Percentiles rank a stretch among this genome's conserved stretches.
phyloP scores from a whole-genome alignment of 2,329 filamentous ascomycete genomes.

The Pseudogymnoascus sp. region DNA sequence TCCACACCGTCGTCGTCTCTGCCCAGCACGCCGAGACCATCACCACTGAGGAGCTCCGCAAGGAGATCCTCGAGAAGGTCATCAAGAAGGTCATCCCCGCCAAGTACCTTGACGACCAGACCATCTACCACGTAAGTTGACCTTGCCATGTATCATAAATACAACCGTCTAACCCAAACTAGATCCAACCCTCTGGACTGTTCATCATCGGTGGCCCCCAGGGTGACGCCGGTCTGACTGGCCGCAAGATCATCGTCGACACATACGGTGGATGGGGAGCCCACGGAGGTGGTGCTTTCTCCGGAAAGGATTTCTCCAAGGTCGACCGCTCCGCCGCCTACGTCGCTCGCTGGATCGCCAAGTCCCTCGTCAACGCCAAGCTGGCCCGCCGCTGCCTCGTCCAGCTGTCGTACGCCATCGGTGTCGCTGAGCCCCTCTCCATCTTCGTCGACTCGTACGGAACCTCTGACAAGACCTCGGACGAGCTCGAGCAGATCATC shows the following conservation, averaged over 20 bases:
- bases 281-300: slow-evolving; percentile 99
- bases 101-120: slow-evolving; percentile 86
- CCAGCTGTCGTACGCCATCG: slow-evolving; percentile 98
- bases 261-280: slow-evolving; percentile 99
- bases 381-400: slow-evolving; percentile 89
- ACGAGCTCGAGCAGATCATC: slow-evolving; percentile 94
- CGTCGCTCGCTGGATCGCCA: slow-evolving; percentile 96
- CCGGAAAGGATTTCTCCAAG: slow-evolving; percentile 99
- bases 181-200: slow-evolving; percentile 92
- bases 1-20: slow-evolving; percentile 94
- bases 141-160: background rate
- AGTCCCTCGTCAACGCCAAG: slow-evolving; percentile 84
- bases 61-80: slow-evolving; percentile 96
- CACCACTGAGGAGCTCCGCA: slow-evolving; percentile 82
- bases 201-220: slow-evolving; percentile 99
- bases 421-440: slow-evolving; percentile 94
- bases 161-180: slow-evolving; percentile 16
- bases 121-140: slow-evolving; percentile 78
- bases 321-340: slow-evolving; percentile 98
- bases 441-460: slow-evolving; percentile 98
- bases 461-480: slow-evolving; percentile 79
- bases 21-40: slow-evolving; percentile 89
- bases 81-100: slow-evolving; percentile 89
- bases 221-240: slow-evolving; percentile 96
- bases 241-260: slow-evolving; percentile 99